Evolutionary conservation across 139 green algal species (phyloP).

Genomic region (Spirogloea muscicola): DNA sequence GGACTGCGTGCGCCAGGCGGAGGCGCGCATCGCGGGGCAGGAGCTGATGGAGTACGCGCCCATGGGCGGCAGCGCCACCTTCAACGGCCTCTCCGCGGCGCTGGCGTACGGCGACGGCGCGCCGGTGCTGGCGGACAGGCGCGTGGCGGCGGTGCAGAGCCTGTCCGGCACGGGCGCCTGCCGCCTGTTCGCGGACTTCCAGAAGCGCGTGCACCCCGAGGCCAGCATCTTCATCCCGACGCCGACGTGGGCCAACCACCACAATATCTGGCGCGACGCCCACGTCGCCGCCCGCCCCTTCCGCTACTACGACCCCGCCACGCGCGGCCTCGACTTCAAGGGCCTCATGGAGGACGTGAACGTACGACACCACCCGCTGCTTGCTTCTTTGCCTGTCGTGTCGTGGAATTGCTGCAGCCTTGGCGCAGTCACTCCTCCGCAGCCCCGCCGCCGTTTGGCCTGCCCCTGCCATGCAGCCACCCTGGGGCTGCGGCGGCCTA

Average conservation of each 20-base stretch:
- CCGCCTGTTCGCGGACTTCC: constrained; percentile 84
- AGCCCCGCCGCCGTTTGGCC: no score
- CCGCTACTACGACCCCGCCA: constrained; percentile 84
- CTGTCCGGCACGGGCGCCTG: constrained; percentile 71
- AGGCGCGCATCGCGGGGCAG: constrained; percentile 62
- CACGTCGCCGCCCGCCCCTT: constrained; percentile 45
- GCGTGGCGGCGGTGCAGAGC: constrained; percentile 73
- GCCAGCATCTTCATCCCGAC: constrained; percentile 42
- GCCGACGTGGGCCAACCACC: constrained; percentile 54
- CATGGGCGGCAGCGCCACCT: constrained; percentile 72
- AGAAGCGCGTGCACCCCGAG: constrained; percentile 54
- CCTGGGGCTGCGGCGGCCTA: no score
- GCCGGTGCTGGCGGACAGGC: constrained; percentile 19
- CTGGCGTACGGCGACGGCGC: constrained; percentile 75
- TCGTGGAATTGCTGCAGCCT: no score
- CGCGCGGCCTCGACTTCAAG: constrained; percentile 76
- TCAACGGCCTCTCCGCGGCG: constrained; percentile 68
- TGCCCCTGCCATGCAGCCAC: no score
- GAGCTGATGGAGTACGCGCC: constrained; percentile 74
- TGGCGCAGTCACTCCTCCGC: no score
- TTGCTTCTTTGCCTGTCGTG: no score
- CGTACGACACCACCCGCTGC: no score
- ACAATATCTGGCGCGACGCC: constrained; percentile 65
- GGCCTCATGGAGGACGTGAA: constrained; percentile 75
- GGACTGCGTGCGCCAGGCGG: constrained; percentile 74